phyloP scores from a whole-genome alignment of 2,329 filamentous ascomycete genomes.

The Fusarium sp. region DNA sequence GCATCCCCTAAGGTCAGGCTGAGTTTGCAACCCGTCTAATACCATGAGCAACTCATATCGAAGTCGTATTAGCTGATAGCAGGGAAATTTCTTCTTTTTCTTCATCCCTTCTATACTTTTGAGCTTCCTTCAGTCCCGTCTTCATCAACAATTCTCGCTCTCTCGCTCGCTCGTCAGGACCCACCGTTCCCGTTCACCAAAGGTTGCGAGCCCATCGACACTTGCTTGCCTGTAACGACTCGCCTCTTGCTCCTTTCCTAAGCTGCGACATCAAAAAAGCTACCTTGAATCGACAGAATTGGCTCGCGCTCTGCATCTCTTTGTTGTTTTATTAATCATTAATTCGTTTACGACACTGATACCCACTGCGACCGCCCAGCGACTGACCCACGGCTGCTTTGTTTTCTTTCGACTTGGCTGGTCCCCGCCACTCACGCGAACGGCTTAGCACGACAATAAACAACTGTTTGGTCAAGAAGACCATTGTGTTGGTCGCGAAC shows the following conservation, averaged over 20 bases:
- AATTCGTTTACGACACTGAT: constrained; percentile 35
- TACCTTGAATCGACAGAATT: not conserved
- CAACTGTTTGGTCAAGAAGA: constrained; percentile 16
- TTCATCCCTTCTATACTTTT: constrained; percentile 21
- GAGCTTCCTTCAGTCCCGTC: constrained; percentile 17
- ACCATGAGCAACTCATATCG: constrained; percentile 41
- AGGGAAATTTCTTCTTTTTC: constrained; percentile 33
- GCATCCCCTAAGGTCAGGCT: constrained; percentile 30
- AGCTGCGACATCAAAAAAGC: constrained; percentile 5
- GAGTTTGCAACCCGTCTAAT: constrained; percentile 26
- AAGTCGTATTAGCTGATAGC: constrained; percentile 41
- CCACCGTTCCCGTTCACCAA: constrained; percentile 43
- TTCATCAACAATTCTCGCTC: constrained; percentile 19
- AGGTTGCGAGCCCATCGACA: constrained; percentile 30
- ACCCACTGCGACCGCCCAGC: constrained; percentile 28
- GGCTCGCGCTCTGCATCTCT: constrained; percentile 1
- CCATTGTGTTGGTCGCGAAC: constrained; percentile 13
- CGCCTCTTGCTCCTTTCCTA: constrained; percentile 20
- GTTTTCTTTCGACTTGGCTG: constrained; percentile 45
- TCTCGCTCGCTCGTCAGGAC: constrained; percentile 32
- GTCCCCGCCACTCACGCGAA: constrained; percentile 43
- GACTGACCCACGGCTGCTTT: constrained; percentile 41
- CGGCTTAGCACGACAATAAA: constrained; percentile 37
- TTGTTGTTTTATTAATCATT: constrained; percentile 37
- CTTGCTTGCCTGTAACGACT: constrained; percentile 36